Evolutionary conservation across 352 stramenopile genomes (phyloP), one percentile per base, ranked within the genome.

Genomic region (Saprolegnia diclina): DNA sequence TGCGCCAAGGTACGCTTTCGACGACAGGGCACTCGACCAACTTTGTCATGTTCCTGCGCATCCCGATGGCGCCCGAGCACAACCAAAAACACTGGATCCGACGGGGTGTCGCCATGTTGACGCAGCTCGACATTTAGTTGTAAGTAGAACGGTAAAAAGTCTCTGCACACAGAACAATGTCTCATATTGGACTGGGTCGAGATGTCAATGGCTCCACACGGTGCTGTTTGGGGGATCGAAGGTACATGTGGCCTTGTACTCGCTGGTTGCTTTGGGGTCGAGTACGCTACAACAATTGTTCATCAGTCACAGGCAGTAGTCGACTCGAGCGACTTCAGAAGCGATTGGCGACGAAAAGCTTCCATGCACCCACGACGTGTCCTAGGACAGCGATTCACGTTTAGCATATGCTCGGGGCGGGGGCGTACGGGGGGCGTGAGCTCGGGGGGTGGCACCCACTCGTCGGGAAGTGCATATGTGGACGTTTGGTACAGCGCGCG

Each of bases 41-140:
- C 78, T 98, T 98, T 76, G 92, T 98, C 74, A 97, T 98, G 89
- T 97, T 88, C 19, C 88, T 98, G 45, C 83, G 86, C 44, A 69
- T 98, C 24, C 94, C 93, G 29, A 98, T 98, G 80, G 80, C 83
- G 42, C 73, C 74, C 0, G 54, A 82, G 42, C 87, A 98, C 64
- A 79, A 85, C 18, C 90, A 98, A 73, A 97, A 98, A 68, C 89
- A 98, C 74, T 98, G 92, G 91, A 97, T 98, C 68, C 92, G 95
- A 62, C 81, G 90, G 22, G 95, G 95, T 29, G 91, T 97, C 19
- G 95, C 95, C 24, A 84, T 98, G 72, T 84, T 98, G 35, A 97
- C 89, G 1, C 90, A 97, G 71, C 79, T 98, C 35, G 91, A 98
- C 74, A 94, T 62, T 61, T 87, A 88, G 44, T 48, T 48, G 42